Base-by-base conservation (phyloP, 495 filamentous ascomycete genomes). In the Daldinia loculata region DNA sequence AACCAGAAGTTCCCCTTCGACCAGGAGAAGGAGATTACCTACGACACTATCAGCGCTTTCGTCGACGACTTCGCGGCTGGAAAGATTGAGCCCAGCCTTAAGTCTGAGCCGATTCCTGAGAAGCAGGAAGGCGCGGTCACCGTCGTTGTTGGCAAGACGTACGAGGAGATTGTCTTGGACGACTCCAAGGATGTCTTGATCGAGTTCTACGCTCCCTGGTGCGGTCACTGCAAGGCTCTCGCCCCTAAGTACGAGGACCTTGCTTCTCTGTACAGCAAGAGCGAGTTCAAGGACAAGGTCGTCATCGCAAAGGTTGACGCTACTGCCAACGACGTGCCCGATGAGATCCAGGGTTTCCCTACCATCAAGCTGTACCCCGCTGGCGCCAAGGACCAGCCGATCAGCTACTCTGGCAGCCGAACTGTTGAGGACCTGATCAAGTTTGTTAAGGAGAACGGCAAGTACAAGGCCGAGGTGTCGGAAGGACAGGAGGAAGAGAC, bases 151-250 rank as follows among this genome's bases (percentile, higher is more conserved):
- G 95, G 95, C 77, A 90, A 96, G 81, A 95, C 88, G 82, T 99
- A 98, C 87, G 87, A 98, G 61, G 90, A 97, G 9, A 80, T 98
- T 56, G 95, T 99, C 76, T 86, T 98, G 34, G 89, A 99, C 74
- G 91, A 97, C 78, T 86, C 91, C 69, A 97, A 98, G 89, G 95
- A 99, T 82, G 95, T 99, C 50, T 87, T 99, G 69, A 87, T 97
- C 64, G 95, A 99, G 85, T 99, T 97, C 87, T 99, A 96, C 80
- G 95, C 95, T 26, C 96, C 96, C 45, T 98, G 95, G 96, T 99
- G 96, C 79, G 95, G 95, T 72, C 95, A 99, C 88, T 99, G 95
- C 91, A 99, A 99, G 86, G 91, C 93, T 69, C 84, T 95, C 32
- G 92, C 92, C 50, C 92, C 92, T 67, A 93, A 95, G 84, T 95